Evolutionary conservation across 2,329 filamentous ascomycete genomes (phyloP).

Genomic region (Colletotrichum tropicale): DNA sequence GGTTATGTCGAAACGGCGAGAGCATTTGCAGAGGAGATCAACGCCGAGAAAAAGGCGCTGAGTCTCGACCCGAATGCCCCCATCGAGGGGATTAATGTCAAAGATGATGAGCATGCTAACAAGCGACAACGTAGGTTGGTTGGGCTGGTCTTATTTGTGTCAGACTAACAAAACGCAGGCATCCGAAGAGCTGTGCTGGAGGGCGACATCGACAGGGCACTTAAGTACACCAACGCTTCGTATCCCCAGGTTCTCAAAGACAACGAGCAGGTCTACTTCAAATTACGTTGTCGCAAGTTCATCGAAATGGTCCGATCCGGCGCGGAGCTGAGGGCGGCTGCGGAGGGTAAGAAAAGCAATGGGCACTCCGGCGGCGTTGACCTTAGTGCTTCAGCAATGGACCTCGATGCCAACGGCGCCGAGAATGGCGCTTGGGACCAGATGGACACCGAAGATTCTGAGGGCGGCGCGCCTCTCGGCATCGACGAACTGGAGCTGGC

Average conservation of each 20-base stretch:
- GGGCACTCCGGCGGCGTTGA: constrained; percentile 47
- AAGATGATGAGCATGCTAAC: constrained; percentile 84
- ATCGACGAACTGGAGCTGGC: constrained; percentile 62
- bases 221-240: constrained; percentile 79
- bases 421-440: constrained; percentile 46
- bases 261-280: constrained; percentile 87
- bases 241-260: constrained; percentile 82
- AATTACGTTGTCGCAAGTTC: constrained; percentile 87
- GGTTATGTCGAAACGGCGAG: constrained; percentile 93
- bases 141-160: not conserved
- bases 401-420: constrained; percentile 56
- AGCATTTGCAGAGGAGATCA: constrained; percentile 84
- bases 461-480: constrained; percentile 15
- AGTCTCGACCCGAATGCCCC: constrained; percentile 58
- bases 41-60: constrained; percentile 73
- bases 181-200: constrained; percentile 88
- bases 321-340: constrained; percentile 64
- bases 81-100: constrained; percentile 67
- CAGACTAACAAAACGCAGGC: constrained; percentile 51
- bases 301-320: constrained; percentile 89
- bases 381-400: constrained; percentile 56
- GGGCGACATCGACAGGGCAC: constrained; percentile 87
- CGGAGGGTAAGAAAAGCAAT: constrained; percentile 47
- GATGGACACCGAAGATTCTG: constrained; percentile 59
- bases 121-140: constrained; percentile 78